Evolutionary conservation across 108 stramenopile species (phyloP).

Genomic region (Conticribra weissflogii): DNA sequence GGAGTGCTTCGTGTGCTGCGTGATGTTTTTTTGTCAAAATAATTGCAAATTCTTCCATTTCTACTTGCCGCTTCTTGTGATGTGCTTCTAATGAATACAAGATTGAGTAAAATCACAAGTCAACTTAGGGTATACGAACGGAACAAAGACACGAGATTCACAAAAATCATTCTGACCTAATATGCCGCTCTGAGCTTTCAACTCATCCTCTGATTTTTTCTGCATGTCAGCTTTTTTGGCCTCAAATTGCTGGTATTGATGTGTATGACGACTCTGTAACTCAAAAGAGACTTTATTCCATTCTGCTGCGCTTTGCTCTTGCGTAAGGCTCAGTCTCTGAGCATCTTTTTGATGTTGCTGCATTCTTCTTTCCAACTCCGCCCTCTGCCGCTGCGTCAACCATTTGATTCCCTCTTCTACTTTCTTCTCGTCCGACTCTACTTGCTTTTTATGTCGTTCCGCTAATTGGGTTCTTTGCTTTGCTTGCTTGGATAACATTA

Average conservation of each 20-base stretch:
- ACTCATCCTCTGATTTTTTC: slow-evolving; percentile 51
- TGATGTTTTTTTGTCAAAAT: slow-evolving; percentile 42
- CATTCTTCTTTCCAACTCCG: slow-evolving; percentile 46
- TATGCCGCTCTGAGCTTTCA: slow-evolving; percentile 51
- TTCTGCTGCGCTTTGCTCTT: slow-evolving; percentile 39
- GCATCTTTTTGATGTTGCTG: slow-evolving; percentile 57
- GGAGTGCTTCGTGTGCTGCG: slow-evolving; percentile 59
- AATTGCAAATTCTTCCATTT: slow-evolving; percentile 46
- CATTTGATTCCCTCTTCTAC: slow-evolving; percentile 57
- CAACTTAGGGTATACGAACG: too few relatives aligned
- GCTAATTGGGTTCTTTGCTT: slow-evolving; percentile 32
- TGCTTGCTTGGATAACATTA: slow-evolving; percentile 38
- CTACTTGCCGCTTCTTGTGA: slow-evolving; percentile 56
- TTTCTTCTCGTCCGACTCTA: slow-evolving; percentile 50
- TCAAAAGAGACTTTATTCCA: slow-evolving; percentile 54
- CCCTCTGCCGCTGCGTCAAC: slow-evolving; percentile 45
- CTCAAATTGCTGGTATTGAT: slow-evolving; percentile 58
- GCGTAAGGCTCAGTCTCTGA: slow-evolving; percentile 41
- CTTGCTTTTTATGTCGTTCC: slow-evolving; percentile 54
- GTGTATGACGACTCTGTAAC: slow-evolving; percentile 58
- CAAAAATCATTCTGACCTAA: too few relatives aligned
- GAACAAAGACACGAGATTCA: too few relatives aligned
- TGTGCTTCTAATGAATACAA: too few relatives aligned
- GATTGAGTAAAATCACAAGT: too few relatives aligned
- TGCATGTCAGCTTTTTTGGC: slow-evolving; percentile 59